Evolutionary conservation across 306 rosid species (phyloP).

Genomic region (Trichosanthes cucumerina): DNA sequence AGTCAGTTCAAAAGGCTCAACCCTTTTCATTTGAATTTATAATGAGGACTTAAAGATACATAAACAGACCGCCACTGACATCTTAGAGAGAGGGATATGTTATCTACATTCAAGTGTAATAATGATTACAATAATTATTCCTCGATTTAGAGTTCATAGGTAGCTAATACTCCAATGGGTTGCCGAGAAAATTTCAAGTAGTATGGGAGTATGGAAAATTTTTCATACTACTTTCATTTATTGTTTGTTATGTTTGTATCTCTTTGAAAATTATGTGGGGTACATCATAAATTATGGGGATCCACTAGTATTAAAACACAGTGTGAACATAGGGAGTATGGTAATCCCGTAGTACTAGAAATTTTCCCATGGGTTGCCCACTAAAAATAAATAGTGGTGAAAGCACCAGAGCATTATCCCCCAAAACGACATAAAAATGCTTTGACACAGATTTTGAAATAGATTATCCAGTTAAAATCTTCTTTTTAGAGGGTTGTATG

Average conservation of each 20-base stretch:
- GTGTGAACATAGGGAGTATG: no score
- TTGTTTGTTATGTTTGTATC: no score
- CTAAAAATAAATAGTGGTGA: background rate
- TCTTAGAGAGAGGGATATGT: background rate
- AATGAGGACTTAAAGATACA: background rate
- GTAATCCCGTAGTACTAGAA: no score
- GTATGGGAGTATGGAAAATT: no score
- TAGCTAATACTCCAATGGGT: background rate
- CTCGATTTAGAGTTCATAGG: background rate
- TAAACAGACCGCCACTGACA: background rate
- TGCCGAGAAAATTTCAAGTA: no score
- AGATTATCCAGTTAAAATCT: background rate
- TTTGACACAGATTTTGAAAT: background rate
- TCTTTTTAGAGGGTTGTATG: background rate
- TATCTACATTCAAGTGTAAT: background rate
- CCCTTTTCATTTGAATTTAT: background rate
- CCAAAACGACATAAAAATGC: background rate
- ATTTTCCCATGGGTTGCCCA: background rate
- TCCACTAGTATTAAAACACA: no score
- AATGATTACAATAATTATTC: background rate
- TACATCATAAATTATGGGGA: no score
- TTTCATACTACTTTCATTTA: no score
- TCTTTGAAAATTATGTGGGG: no score
- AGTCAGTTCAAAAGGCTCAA: background rate
- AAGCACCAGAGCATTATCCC: background rate